phyloP scores from a whole-genome alignment of 1,284 basidiomycete genomes.

The Papiliotrema fonsecae region DNA sequence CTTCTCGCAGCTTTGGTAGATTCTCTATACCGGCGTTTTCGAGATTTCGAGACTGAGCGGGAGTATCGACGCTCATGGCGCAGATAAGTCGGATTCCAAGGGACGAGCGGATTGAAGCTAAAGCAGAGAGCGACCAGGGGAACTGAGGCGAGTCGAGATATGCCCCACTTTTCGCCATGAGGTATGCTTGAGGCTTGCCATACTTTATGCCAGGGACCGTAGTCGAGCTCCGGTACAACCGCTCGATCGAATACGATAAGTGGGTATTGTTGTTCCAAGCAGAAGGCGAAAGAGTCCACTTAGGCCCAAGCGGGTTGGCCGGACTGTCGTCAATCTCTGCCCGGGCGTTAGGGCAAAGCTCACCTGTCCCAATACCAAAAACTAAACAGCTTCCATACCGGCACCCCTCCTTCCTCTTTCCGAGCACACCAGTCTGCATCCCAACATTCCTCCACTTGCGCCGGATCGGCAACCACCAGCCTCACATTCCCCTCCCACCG shows the following conservation, averaged over 20 bases:
- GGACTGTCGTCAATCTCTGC: slow-evolving; percentile 13
- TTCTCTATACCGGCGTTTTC: slow-evolving; percentile 20
- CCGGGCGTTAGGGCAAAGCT: too few relatives aligned
- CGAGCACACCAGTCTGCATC: slow-evolving; percentile 21
- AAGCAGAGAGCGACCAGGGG: slow-evolving; percentile 26
- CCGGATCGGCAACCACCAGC: slow-evolving; percentile 31
- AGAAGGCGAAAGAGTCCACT: slow-evolving; percentile 47
- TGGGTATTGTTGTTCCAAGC: slow-evolving; percentile 35
- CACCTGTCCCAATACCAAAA: slow-evolving; percentile 46
- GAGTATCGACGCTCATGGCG: slow-evolving; percentile 27
- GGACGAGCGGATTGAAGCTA: slow-evolving; percentile 12
- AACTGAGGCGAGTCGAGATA: slow-evolving; percentile 31
- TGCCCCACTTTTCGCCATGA: slow-evolving; percentile 41
- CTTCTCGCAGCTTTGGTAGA: slow-evolving; percentile 28
- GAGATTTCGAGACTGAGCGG: slow-evolving; percentile 7
- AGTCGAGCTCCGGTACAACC: slow-evolving; percentile 19
- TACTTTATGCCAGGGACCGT: slow-evolving; percentile 15
- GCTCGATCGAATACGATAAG: slow-evolving; percentile 48
- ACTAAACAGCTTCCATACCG: slow-evolving; percentile 43
- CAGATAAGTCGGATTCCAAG: slow-evolving; percentile 24
- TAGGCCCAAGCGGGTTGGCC: slow-evolving; percentile 39
- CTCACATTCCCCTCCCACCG: slow-evolving; percentile 27
- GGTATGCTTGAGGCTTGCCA: slow-evolving; percentile 34
- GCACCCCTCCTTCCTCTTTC: slow-evolving; percentile 36
- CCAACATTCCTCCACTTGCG: slow-evolving; percentile 29